Conservation (phyloP, 1,284 basidiomycete genomes). For the Pulveroboletus sp. region DNA sequence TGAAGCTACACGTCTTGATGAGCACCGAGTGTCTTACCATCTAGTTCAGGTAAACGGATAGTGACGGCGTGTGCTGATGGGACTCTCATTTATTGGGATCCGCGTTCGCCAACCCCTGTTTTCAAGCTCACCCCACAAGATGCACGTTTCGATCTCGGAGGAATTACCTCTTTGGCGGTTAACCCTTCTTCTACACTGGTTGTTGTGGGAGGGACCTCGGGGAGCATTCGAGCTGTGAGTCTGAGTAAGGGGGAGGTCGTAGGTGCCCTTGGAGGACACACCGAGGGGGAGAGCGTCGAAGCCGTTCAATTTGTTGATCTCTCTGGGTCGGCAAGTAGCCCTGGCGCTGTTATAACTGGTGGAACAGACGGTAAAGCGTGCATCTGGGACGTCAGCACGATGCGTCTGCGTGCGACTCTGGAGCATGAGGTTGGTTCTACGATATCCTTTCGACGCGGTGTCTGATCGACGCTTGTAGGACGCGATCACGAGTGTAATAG, state of each 20-base stretch:
- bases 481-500: constrained; percentile 80
- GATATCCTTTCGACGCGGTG: not conserved
- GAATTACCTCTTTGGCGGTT: constrained; percentile 85
- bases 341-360: constrained; percentile 78
- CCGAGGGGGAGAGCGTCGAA: constrained; percentile 89
- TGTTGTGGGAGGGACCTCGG: constrained; percentile 84
- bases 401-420: constrained; percentile 77
- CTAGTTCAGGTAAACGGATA: constrained; percentile 75
- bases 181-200: constrained; percentile 85
- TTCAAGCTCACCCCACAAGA: constrained; percentile 79
- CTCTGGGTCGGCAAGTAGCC: constrained; percentile 53
- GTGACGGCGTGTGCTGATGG: constrained; percentile 87
- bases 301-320: constrained; percentile 85
- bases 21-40: constrained; percentile 6
- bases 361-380: constrained; percentile 94
- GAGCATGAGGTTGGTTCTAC: constrained; percentile 67
- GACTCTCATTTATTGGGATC: constrained; percentile 90
- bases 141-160: constrained; percentile 75
- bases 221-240: constrained; percentile 83
- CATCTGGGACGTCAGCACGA: constrained; percentile 91
- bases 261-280: constrained; percentile 79
- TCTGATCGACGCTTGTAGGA: constrained; percentile 53
- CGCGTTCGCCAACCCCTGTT: constrained; percentile 72
- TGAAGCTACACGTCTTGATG: not conserved
- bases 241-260: constrained; percentile 86